Conservation (phyloP, 2,329 filamentous ascomycete species). For the Boeremia exigua region DNA sequence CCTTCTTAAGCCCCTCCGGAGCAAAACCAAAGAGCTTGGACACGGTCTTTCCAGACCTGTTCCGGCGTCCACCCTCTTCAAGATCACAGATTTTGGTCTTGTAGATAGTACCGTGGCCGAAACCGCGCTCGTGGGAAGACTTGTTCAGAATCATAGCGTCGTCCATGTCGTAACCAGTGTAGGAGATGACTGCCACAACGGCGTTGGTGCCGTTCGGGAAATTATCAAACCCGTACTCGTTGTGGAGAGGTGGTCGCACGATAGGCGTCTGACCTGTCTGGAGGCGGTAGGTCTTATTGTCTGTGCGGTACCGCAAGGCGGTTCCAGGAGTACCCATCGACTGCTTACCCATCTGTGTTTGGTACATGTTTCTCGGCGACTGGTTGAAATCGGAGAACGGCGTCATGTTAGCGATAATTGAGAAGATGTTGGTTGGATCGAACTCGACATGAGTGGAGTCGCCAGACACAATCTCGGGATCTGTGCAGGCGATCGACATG, state of each 20-base stretch:
- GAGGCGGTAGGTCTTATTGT: conserved; percentile 95
- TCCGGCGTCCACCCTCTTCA: conserved; percentile 74
- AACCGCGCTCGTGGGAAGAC: conserved; percentile 92
- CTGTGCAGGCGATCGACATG: conserved; percentile 96
- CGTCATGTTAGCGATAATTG: conserved; percentile 97
- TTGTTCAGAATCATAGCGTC: conserved; percentile 99
- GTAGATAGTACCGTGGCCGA: conserved; percentile 95
- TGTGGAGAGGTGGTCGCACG: conserved; percentile 89
- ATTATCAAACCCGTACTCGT: conserved; percentile 95
- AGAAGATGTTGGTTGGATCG: conserved; percentile 94
- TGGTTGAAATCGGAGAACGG: conserved; percentile 99
- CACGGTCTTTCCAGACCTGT: conserved; percentile 70
- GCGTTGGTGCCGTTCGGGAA: conserved; percentile 97
- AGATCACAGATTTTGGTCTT: conserved; percentile 94
- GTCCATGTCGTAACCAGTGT: conserved; percentile 99
- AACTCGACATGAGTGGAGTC: conserved; percentile 93
- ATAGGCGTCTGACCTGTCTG: conserved; percentile 97
- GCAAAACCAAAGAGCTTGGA: conserved; percentile 91
- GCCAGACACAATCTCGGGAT: conserved; percentile 84
- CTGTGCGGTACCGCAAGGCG: conserved; percentile 82
- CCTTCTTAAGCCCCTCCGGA: conserved; percentile 74
- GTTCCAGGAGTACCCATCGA: conserved; percentile 97
- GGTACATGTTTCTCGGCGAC: conserved; percentile 98
- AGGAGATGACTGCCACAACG: conserved; percentile 96
- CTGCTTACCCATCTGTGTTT: conserved; percentile 83